Conservation (phyloP, 2,329 filamentous ascomycete species). For the Neonectria faginata region DNA sequence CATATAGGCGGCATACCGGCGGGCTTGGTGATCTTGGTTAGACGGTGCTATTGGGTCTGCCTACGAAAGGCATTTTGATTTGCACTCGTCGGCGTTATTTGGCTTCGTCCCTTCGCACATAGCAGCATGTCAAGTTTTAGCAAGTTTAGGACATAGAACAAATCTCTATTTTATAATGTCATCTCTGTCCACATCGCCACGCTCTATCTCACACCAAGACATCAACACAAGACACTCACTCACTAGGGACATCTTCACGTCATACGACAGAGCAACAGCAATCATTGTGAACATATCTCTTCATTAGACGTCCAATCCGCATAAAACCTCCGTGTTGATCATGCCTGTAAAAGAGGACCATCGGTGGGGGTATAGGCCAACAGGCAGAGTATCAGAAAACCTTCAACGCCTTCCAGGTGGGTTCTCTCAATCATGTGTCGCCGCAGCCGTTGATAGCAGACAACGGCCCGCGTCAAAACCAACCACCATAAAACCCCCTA, state of each 20-base stretch:
- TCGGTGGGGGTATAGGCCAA: constrained; percentile 57
- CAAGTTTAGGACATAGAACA: constrained; percentile 21
- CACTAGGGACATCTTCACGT: neutral
- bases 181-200: neutral
- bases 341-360: constrained; percentile 52
- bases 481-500: constrained; percentile 47
- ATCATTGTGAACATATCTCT: constrained; percentile 44
- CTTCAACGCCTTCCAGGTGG: constrained; percentile 56
- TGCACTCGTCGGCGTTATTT: constrained; percentile 22
- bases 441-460: constrained; percentile 38
- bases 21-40: constrained; percentile 17
- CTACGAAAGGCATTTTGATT: constrained; percentile 21
- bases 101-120: constrained; percentile 6
- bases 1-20: constrained; percentile 19
- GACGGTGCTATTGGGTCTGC: constrained; percentile 17
- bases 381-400: constrained; percentile 55
- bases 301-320: constrained; percentile 52
- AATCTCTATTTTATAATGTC: constrained; percentile 16
- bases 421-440: constrained; percentile 41
- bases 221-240: neutral
- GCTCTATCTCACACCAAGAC: neutral
- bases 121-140: constrained; percentile 15
- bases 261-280: neutral
- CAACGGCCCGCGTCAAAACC: constrained; percentile 38
- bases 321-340: constrained; percentile 51